Evolutionary conservation across 1,284 basidiomycete species (phyloP), one percentile per base, ranked within the genome.

Genomic region (Ganoderma meredithae): DNA sequence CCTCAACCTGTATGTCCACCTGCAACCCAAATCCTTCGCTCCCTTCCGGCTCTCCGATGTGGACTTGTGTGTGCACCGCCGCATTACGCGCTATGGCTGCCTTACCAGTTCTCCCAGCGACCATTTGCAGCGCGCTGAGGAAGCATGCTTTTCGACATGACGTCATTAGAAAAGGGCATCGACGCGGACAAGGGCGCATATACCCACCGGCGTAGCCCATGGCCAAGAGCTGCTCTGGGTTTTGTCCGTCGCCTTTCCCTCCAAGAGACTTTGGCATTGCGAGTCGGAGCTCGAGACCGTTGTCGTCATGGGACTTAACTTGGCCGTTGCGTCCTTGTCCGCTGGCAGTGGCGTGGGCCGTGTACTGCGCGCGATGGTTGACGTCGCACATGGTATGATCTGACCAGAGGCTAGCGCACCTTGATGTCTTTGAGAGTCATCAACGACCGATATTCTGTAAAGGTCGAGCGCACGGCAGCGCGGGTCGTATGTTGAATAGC

Each of bases 1-100:
- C 90, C 70, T 89, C 86, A 0, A 91, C 89, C 69, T 86, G 85
- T 73, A 93, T 85, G 71, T 91, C 87, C 17, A 92, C 90, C 19
- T 84, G 85, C 41, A 93, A 77, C 10, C 87, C 92, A 68, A 90
- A 90, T 0, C 91, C 90, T 17, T 81, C 81, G 64, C 84, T 77
- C 17, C 83, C 84, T 44, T 84, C 81, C 3, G 89, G 84, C 69
- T 84, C 82, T 12, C 91, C 91, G 49, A 93, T 81, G 65, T 85
- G 83, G 25, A 93, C 91, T 53, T 79, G 82, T 1, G 88, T 82
- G 68, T 88, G 85, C 55, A 93, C 86, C 31, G 85, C 83, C 3
- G 90, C 91, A 27, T 87, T 82, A 60, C 85, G 83, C 1, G 83
- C 86, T 63, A 82, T 81, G 1, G 88, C 86, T 43, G 79, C 78